Evolutionary conservation across 257 asterid species (phyloP).

Genomic region (Marsdenia floribunda): DNA sequence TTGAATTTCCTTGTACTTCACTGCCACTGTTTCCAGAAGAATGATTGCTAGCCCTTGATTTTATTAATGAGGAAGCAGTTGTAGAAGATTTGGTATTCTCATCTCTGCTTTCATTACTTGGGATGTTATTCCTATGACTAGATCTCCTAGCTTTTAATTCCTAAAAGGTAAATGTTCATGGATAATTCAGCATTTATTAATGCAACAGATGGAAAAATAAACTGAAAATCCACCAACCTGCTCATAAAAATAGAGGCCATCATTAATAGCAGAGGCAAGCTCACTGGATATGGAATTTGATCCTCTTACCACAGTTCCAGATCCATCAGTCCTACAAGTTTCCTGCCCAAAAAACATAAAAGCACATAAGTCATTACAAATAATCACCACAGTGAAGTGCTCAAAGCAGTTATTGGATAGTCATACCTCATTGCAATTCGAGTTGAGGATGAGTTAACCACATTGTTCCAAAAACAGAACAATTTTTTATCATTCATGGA

Average conservation of each 20-base stretch:
- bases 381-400: neutral
- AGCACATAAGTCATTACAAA: neutral
- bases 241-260: conserved; percentile 83
- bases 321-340: conserved; percentile 35
- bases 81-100: conserved; percentile 43
- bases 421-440: neutral
- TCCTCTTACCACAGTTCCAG: conserved; percentile 30
- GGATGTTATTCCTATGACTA: conserved; percentile 31
- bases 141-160: conserved; percentile 59
- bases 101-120: conserved; percentile 35
- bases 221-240: conserved; percentile 51
- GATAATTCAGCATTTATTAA: neutral
- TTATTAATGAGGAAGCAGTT: conserved; percentile 30
- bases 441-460: neutral
- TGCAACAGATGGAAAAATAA: conserved; percentile 10
- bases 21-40: conserved; percentile 42
- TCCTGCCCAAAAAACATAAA: conserved; percentile 40
- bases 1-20: conserved; percentile 44
- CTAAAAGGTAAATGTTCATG: conserved; percentile 36
- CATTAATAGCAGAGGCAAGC: conserved; percentile 85
- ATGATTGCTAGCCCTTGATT: conserved; percentile 40
- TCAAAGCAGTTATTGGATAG: neutral
- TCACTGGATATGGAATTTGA: conserved; percentile 59
- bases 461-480: too few relatives aligned
- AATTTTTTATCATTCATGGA: too few relatives aligned